phyloP scores from a whole-genome alignment of 2,329 filamentous ascomycete genomes.

The Escovopsis weberi region DNA sequence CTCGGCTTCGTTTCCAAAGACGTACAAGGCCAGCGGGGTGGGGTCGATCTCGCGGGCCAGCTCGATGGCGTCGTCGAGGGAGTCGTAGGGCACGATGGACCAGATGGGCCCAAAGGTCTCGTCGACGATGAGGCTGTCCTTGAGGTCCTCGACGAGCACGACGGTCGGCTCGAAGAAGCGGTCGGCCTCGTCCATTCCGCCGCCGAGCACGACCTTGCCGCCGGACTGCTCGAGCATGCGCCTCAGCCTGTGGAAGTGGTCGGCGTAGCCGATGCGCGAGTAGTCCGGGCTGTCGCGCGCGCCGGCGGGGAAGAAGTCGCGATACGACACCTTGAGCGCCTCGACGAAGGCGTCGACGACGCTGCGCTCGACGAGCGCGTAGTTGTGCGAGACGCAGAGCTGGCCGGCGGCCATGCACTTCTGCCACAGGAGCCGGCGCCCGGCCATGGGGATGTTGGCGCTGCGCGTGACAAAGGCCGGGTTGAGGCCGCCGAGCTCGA shows the following conservation, averaged over 20 bases:
- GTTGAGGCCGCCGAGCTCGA: constrained; percentile 86
- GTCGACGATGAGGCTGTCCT: constrained; percentile 63
- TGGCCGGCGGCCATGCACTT: constrained; percentile 82
- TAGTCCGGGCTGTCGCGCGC: constrained; percentile 66
- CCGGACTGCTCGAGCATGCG: constrained; percentile 73
- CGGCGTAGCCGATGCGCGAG: constrained; percentile 63
- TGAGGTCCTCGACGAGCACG: constrained; percentile 59
- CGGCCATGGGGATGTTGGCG: constrained; percentile 66
- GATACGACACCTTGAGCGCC: constrained; percentile 55
- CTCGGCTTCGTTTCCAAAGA: constrained; percentile 71
- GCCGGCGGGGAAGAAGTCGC: constrained; percentile 74
- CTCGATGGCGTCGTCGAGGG: constrained; percentile 72
- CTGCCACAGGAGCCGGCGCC: constrained; percentile 73
- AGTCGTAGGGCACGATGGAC: constrained; percentile 61
- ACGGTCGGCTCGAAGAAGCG: constrained; percentile 85
- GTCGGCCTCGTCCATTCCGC: constrained; percentile 63
- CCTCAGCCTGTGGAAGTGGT: constrained; percentile 72
- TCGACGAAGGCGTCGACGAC: constrained; percentile 58
- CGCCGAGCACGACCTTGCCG: constrained; percentile 79
- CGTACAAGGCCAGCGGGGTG: constrained; percentile 72
- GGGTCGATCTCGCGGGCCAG: constrained; percentile 68
- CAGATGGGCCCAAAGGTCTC: constrained; percentile 94
- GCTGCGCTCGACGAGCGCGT: constrained; percentile 67
- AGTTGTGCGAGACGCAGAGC: constrained; percentile 87
- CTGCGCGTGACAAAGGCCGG: constrained; percentile 82